Evolutionary conservation across 805 yeast genomes (phyloP).

Genomic region (Spathaspora sp.): DNA sequence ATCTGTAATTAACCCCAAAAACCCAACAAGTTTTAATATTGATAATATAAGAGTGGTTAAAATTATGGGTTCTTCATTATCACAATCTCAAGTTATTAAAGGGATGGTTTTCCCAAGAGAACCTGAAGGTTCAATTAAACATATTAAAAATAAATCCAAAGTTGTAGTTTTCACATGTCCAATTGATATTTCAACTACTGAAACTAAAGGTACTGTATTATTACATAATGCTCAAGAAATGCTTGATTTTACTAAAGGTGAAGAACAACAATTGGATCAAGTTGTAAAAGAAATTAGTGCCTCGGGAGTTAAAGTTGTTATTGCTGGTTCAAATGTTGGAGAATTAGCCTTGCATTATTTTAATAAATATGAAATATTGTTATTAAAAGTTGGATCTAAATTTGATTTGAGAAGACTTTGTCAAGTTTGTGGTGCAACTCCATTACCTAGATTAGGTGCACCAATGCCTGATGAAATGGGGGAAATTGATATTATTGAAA

Average conservation of each 20-base stretch:
- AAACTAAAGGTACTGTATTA: slow-evolving; percentile 95
- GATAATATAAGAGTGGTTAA: slow-evolving; percentile 94
- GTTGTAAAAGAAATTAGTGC: slow-evolving; percentile 78
- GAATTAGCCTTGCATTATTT: slow-evolving; percentile 90
- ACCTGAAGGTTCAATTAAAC: slow-evolving; percentile 88
- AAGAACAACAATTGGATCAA: slow-evolving; percentile 87
- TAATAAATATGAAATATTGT: slow-evolving; percentile 80
- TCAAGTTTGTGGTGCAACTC: slow-evolving; percentile 97
- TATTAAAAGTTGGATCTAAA: slow-evolving; percentile 87
- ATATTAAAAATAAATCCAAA: slow-evolving; percentile 57
- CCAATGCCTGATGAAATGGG: slow-evolving; percentile 96
- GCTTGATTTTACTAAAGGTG: slow-evolving; percentile 94
- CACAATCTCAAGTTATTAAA: slow-evolving; percentile 73
- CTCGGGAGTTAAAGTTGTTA: slow-evolving; percentile 80
- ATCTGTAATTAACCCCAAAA: slow-evolving; percentile 64
- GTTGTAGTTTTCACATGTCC: slow-evolving; percentile 95
- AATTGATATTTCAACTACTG: slow-evolving; percentile 92
- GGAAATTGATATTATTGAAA: slow-evolving; percentile 77
- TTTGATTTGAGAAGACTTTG: slow-evolving; percentile 91
- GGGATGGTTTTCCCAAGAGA: slow-evolving; percentile 98
- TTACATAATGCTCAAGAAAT: slow-evolving; percentile 95
- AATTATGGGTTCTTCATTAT: slow-evolving; percentile 86
- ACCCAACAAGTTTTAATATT: slow-evolving; percentile 71
- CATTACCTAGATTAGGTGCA: slow-evolving; percentile 89
- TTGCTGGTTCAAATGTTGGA: slow-evolving; percentile 94